Evolutionary conservation across 805 yeast species (phyloP).

Genomic region (Tetrapisispora pingtungensis): DNA sequence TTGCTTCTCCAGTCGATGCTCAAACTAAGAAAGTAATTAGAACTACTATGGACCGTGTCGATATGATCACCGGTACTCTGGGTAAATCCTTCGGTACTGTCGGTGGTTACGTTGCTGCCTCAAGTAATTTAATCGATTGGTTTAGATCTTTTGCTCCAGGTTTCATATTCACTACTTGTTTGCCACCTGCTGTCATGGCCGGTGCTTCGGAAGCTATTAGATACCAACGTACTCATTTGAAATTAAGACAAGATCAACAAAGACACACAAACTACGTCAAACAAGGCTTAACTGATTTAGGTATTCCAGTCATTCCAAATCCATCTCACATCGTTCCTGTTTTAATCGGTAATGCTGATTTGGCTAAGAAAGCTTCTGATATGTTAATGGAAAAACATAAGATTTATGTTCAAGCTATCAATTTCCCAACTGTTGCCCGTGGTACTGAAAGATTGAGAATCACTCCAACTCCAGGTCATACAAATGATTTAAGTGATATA

Average conservation of each 20-base stretch:
- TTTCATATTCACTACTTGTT: constrained; percentile 89
- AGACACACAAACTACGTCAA: constrained; percentile 78
- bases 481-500: constrained; percentile 60
- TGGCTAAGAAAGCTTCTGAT: constrained; percentile 88
- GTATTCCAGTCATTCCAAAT: constrained; percentile 93
- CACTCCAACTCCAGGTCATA: constrained; percentile 98
- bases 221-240: constrained; percentile 66
- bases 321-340: constrained; percentile 97
- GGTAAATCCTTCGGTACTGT: constrained; percentile 96
- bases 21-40: constrained; percentile 1
- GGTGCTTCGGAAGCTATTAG: constrained; percentile 85
- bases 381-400: constrained; percentile 70
- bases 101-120: constrained; percentile 96
- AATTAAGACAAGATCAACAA: constrained; percentile 78
- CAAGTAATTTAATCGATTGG: constrained; percentile 80
- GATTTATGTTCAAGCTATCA: constrained; percentile 95
- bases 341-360: constrained; percentile 85
- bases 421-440: constrained; percentile 93
- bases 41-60: constrained; percentile 64
- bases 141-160: constrained; percentile 94
- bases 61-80: constrained; percentile 93
- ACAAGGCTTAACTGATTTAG: constrained; percentile 51
- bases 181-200: constrained; percentile 98
- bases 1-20: constrained; percentile 37
- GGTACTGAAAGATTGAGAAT: constrained; percentile 94